These are phyloP conservation scores for Kluyveromyces marxianus DNA, from an alignment of 1,139 yeast species.

Conservation along the genomic window DNA sequence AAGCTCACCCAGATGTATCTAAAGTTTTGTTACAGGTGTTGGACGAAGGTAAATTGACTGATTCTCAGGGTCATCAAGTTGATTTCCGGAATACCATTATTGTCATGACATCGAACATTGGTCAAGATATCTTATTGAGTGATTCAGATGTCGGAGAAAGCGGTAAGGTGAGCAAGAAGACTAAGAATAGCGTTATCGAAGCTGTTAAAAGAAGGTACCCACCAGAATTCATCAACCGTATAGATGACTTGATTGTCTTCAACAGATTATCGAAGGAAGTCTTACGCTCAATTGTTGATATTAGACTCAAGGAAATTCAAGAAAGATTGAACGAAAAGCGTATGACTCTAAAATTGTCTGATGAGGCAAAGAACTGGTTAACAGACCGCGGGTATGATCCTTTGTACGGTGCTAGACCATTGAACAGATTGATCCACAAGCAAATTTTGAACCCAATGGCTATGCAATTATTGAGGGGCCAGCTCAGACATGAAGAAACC, in stretches of 20 bases:
- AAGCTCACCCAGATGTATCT: slow-evolving; percentile 91
- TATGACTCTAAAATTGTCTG: slow-evolving; percentile 51
- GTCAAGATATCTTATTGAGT: slow-evolving; percentile 75
- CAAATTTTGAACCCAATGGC: slow-evolving; percentile 82
- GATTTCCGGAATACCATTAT: slow-evolving; percentile 92
- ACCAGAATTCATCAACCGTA: slow-evolving; percentile 89
- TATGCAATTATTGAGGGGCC: slow-evolving; percentile 67
- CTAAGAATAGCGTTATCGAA: slow-evolving; percentile 54
- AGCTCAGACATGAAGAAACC: slow-evolving; percentile 60
- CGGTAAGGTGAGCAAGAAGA: slow-evolving; percentile 40
- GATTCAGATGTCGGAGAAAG: slow-evolving; percentile 47
- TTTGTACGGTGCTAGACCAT: slow-evolving; percentile 90
- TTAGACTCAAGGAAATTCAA: slow-evolving; percentile 71
- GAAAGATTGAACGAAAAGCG: slow-evolving; percentile 75
- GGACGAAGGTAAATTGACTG: slow-evolving; percentile 92
- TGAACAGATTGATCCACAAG: slow-evolving; percentile 83
- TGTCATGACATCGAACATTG: slow-evolving; percentile 96
- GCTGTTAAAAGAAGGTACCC: slow-evolving; percentile 68
- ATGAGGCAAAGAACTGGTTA: slow-evolving; percentile 66
- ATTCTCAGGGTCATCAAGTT: slow-evolving; percentile 87
- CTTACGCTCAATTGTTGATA: slow-evolving; percentile 70
- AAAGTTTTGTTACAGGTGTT: slow-evolving; percentile 83
- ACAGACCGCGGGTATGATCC: slow-evolving; percentile 86
- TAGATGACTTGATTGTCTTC: slow-evolving; percentile 85
- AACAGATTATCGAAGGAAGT: slow-evolving; percentile 76